Evolutionary conservation across 208 protist genomes (phyloP).

Genomic region (Wallacemonas sp.): DNA sequence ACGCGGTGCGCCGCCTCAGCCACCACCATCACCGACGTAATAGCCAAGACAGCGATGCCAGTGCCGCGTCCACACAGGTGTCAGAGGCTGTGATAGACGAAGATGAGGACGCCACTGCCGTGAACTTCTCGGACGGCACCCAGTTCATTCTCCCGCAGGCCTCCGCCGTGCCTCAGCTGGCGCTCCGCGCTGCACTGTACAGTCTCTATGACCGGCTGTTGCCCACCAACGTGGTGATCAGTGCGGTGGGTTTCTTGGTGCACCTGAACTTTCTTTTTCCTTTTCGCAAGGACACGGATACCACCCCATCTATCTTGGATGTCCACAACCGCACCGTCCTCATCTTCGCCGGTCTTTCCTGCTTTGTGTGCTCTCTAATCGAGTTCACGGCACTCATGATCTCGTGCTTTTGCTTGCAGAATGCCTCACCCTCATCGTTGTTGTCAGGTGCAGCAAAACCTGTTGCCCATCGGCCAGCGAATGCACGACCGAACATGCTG

Average conservation of each 20-base stretch:
- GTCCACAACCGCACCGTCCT: conserved; percentile 1
- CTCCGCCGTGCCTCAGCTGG: conserved; percentile 26
- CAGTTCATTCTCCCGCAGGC: conserved; percentile 9
- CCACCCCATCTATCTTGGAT: neutral
- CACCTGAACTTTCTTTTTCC: conserved; percentile 37
- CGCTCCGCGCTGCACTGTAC: conserved; percentile 32
- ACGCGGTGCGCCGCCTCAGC: neutral
- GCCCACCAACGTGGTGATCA: conserved; percentile 26
- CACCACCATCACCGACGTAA: neutral
- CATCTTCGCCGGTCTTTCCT: neutral
- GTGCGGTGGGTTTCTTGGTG: conserved; percentile 28
- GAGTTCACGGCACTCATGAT: neutral
- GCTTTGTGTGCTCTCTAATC: conserved; percentile 8
- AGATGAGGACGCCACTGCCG: neutral
- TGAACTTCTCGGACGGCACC: neutral
- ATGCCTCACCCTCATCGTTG: neutral
- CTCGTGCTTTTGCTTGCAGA: conserved; percentile 2
- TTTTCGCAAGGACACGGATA: neutral
- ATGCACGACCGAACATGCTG: neutral
- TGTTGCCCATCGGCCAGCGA: neutral
- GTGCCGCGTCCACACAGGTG: neutral
- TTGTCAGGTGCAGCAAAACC: neutral
- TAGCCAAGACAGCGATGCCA: conserved; percentile 12
- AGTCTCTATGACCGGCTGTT: conserved; percentile 21
- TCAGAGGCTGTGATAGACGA: neutral